These are phyloP conservation scores for Pezicula radicicola DNA, from an alignment of 2,329 filamentous ascomycete species.

Conservation along the genomic window DNA sequence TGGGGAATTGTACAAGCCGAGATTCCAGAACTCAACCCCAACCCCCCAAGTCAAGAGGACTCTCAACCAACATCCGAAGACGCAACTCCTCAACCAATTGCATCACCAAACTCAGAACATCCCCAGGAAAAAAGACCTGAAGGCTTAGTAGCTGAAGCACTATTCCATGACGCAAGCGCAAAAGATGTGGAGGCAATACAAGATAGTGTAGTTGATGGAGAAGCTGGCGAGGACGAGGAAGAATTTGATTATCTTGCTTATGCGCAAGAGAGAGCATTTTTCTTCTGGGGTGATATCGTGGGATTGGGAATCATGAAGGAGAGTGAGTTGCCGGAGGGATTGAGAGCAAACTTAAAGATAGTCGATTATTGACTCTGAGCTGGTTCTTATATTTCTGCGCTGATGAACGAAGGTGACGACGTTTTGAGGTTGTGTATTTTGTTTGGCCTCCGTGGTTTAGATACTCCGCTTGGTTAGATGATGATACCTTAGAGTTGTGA, in stretches of 20 bases:
- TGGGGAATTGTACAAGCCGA: slow-evolving; percentile 98
- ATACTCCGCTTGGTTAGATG: no score
- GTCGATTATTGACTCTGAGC: slow-evolving; percentile 55
- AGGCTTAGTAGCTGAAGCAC: slow-evolving; percentile 12
- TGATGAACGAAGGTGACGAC: neutral
- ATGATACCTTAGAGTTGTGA: no score
- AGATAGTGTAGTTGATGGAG: slow-evolving; percentile 6
- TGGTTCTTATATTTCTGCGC: neutral
- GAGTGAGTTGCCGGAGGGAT: slow-evolving; percentile 72
- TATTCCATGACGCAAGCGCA: slow-evolving; percentile 3
- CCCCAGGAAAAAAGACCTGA: slow-evolving; percentile 16
- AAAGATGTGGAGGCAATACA: slow-evolving; percentile 11
- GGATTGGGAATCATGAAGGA: slow-evolving; percentile 68
- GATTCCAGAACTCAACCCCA: slow-evolving; percentile 58
- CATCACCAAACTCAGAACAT: neutral
- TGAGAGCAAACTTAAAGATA: slow-evolving; percentile 64
- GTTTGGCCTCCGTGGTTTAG: no score
- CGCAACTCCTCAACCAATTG: neutral
- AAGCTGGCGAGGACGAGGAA: slow-evolving; percentile 44
- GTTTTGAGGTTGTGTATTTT: neutral
- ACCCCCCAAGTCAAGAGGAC: neutral
- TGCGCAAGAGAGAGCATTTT: slow-evolving; percentile 83
- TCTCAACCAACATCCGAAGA: neutral
- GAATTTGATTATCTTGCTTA: slow-evolving; percentile 94
- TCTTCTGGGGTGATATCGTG: slow-evolving; percentile 92